Evolutionary conservation across 2,329 filamentous ascomycete genomes (phyloP), one percentile per base, ranked within the genome.

Genomic region (Coniella vitis): DNA sequence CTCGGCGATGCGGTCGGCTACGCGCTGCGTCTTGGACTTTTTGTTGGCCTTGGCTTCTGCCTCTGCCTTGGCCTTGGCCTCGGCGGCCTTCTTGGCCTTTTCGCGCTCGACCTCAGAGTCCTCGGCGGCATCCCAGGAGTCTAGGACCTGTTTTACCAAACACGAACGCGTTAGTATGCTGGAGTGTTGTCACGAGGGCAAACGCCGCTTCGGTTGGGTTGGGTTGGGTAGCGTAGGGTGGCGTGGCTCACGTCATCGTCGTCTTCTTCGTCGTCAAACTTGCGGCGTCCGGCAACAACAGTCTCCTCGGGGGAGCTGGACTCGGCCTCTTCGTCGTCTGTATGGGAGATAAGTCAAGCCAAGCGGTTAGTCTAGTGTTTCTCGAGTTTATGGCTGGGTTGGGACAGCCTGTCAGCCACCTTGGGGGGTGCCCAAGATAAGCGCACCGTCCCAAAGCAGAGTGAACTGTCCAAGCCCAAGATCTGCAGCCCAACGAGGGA

Each of bases 71-170:
- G 86, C 88, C 69, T 95, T 94, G 46, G 81, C 86, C 63, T 88
- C 90, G 5, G 78, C 84, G 44, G 84, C 89, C 72, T 91, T 93
- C 69, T 86, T 87, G 22, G 81, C 87, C 76, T 97, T 98, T 70
- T 96, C 90, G 61, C 90, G 87, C 74, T 98, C 93, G 60, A 84
- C 91, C 62, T 98, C 93, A 54, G 90, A 95, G 72, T 98, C 93
- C 63, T 97, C 93, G 58, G 87, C 90, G 51, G 88, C 91, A 62
- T 97, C 90, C 93, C 93, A 98, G 31, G 88, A 91, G 53, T 98
- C 93, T 63, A 96, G 80, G 49, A 97, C 88, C 85, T 95, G 56
- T 50, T 38, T 3, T 14, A 38, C 14, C 20, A 16, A 29, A 21
- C 21, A 20, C 21, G 22, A 29, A 16, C 19, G 10, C 25, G 25